Conservation (phyloP, 495 filamentous ascomycete genomes). For the Neurospora discreta region DNA sequence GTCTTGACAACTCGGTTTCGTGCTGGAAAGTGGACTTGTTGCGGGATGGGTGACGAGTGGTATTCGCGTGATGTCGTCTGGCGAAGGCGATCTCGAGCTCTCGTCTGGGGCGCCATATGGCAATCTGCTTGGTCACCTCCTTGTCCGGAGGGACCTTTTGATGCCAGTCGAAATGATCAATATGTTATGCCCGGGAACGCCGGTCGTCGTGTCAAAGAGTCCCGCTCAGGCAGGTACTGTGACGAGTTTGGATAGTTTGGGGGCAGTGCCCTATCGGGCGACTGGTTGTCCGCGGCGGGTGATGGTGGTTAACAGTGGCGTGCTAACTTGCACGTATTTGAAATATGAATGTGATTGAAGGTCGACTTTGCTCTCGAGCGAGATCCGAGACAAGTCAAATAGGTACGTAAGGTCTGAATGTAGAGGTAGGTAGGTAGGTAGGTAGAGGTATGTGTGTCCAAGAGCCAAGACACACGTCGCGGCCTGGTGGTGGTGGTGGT, state of each 20-base stretch:
- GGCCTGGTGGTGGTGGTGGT: neutral
- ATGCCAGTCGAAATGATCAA: neutral
- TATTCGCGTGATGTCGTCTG: constrained; percentile 22
- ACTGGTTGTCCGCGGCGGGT: neutral
- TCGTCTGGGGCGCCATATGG: constrained; percentile 26
- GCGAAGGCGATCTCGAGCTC: constrained; percentile 9
- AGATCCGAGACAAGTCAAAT: neutral
- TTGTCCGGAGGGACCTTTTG: neutral
- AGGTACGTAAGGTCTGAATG: too few relatives aligned
- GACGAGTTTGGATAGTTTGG: neutral
- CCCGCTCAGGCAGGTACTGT: neutral
- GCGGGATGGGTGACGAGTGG: constrained; percentile 24
- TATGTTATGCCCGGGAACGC: neutral
- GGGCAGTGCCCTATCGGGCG: neutral
- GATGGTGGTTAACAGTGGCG: neutral
- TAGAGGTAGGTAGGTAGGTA: too few relatives aligned
- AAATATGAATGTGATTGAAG: neutral
- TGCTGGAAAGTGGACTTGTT: constrained; percentile 29
- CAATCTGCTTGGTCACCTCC: neutral
- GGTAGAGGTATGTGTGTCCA: neutral
- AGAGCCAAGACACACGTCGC: neutral
- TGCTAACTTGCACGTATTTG: neutral
- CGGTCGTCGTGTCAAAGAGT: neutral
- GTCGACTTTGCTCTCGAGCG: neutral
- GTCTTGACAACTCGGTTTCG: constrained; percentile 24